Evolutionary conservation across 2,329 filamentous ascomycete genomes (phyloP), one percentile per base, ranked within the genome.

Genomic region (Trichoderma hamatum): DNA sequence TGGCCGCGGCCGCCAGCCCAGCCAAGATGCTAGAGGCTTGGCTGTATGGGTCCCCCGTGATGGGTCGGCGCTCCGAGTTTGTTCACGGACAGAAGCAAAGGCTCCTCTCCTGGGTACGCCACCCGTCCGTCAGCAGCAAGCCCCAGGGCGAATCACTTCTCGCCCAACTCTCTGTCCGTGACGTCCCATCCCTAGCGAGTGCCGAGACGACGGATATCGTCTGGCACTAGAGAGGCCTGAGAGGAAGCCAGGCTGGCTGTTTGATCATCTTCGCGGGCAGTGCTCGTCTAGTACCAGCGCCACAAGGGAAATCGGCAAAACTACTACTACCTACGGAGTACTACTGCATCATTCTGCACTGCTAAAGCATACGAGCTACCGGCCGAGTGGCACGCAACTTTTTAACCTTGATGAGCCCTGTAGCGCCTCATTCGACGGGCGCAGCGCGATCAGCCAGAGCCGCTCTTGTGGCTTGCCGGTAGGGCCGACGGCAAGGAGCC

Each of bases 391-490:
- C 51, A 30, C 49, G 34, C 51, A 30, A 34, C 51, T 55, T 39
- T 5, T 58, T 30, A 43, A 56, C 26, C 36, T 32, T 58, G 54
- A 36, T 21, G 36, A 49, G 34, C 16, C 51, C 32, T 46, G 62
- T 36, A 30, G 34, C 32, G 32, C 51, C 59, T 26, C 39, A 39
- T 39, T 39, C 36, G 14, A 19, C 16, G 39, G 61, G 61, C 61
- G 51, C 52, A 58, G 30, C n/a, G 62, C 62, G 34, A 24, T 58
- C 62, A 32, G 49, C 49, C 43, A n/a, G 39, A n/a, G 61, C 49
- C 61, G 49, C 21, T 43, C 32, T 7, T 54, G 46, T 64, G 61
- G 61, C 61, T 64, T 64, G 51, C 49, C 49, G 43, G 49, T 64
- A 64, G 61, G 61, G 49, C 61, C 61, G 61, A 54, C 46, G 46